Evolutionary conservation across 83 land plant species (phyloP).

Genomic region (Picea mariana): DNA sequence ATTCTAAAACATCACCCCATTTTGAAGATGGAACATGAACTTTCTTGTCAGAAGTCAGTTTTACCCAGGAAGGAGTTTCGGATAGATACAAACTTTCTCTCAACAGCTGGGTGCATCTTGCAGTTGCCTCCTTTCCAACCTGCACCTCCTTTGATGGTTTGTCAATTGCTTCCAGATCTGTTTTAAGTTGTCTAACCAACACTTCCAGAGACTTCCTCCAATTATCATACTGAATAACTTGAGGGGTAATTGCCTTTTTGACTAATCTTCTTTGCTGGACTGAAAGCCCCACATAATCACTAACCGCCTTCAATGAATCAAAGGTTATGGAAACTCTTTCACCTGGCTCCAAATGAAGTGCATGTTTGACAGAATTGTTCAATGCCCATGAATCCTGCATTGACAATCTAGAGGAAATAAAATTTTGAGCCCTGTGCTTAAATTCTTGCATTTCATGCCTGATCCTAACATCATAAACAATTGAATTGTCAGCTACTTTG

Average conservation of each 20-base stretch:
- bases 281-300: not conserved
- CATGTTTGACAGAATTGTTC: not conserved
- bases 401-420: not conserved
- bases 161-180: constrained; percentile 5
- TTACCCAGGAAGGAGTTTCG: constrained; percentile 6
- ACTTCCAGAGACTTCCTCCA: constrained; percentile 5
- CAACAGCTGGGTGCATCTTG: not conserved
- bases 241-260: constrained; percentile 1
- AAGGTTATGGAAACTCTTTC: constrained; percentile 8
- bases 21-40: not conserved
- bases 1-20: constrained; percentile 13
- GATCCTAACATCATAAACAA: not conserved
- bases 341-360: not conserved
- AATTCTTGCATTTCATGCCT: constrained; percentile 9
- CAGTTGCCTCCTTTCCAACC: constrained; percentile 1
- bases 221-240: not conserved
- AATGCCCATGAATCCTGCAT: not conserved
- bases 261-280: not conserved
- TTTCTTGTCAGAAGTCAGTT: not conserved
- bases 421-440: not conserved
- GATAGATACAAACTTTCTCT: not conserved
- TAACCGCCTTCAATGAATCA: constrained; percentile 10
- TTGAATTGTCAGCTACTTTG: constrained; percentile 4
- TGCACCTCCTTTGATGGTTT: not conserved
- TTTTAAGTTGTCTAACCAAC: not conserved